Evolutionary conservation across 2,329 filamentous ascomycete species (phyloP), one percentile per base, ranked within the genome.

Genomic region (Aaosphaeria arxii): DNA sequence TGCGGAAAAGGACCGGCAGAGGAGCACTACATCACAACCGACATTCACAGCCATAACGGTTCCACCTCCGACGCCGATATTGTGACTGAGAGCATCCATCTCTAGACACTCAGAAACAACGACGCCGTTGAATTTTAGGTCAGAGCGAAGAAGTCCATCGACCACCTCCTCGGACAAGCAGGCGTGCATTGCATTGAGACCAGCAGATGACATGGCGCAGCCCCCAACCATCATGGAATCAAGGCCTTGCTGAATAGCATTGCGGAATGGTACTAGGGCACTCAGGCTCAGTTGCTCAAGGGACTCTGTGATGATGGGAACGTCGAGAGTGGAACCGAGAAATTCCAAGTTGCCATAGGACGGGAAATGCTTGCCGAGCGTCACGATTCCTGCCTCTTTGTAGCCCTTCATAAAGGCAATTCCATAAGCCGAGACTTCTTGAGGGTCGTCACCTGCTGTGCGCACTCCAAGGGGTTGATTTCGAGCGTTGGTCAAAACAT

Each of bases 21-120:
- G 81, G 5, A 96, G 80, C 5, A 96, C 84, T 45, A 97, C 76
- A 68, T 99, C 94, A 65, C 94, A 97, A 11, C 94, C 94, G 31
- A 94, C 92, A 67, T 96, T 94, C 44, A 96, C 89, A 4, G 94
- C 94, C 91, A 96, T 96, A 58, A 97, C 90, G 0, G 92, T 96
- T 9, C 94, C 94, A 38, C 94, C 92, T 57, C 92, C 91, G 13
- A 99, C 91, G n/a, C 92, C 92, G 43, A 97, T 94, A 60, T 96
- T 95, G 64, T 95, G 89, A 55, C 90, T 94, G 6, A 97, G 80
- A 0, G 91, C 91, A 63, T 96, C 91, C 92, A 97, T 97, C 67
- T 96, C 92, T 6, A 97, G 74, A 57, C 92, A 97, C 65, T 97
- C 92, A 0, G 91, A 96, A 43, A 97, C 90, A 28, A 94, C 91